Evolutionary conservation across 129 eudicot genomes (phyloP).

Genomic region (Tagetes patula): DNA sequence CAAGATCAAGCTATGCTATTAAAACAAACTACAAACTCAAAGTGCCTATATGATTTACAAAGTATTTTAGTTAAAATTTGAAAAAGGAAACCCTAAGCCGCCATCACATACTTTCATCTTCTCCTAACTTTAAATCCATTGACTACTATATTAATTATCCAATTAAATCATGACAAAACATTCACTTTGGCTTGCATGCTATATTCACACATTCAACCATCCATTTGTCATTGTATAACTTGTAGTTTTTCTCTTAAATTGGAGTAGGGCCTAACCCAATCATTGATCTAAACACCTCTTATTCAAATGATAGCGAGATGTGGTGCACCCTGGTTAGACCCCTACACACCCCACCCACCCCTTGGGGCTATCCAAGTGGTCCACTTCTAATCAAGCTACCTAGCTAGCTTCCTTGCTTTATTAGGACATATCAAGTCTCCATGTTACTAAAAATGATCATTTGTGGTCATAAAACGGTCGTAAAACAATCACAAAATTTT

Average conservation of each 20-base stretch:
- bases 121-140: background rate
- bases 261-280: slow-evolving; percentile 35
- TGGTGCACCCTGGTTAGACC: slow-evolving; percentile 32
- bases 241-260: slow-evolving; percentile 21
- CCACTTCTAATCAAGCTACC: slow-evolving; percentile 28
- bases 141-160: background rate
- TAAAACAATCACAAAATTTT: no score
- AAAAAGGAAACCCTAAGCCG: background rate
- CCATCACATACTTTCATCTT: background rate
- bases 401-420: slow-evolving; percentile 9
- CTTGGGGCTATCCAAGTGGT: slow-evolving; percentile 23
- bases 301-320: slow-evolving; percentile 32
- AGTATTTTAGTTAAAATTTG: background rate
- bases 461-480: no score
- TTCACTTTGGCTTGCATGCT: slow-evolving; percentile 24
- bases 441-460: no score
- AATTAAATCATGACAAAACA: slow-evolving; percentile 8
- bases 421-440: background rate
- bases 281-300: slow-evolving; percentile 30
- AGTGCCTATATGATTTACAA: background rate
- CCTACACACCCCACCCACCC: slow-evolving; percentile 19
- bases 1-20: no score
- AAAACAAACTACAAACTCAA: no score
- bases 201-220: slow-evolving; percentile 24
- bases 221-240: slow-evolving; percentile 22